Conservation (phyloP, 2,329 filamentous ascomycete genomes). For the Aureobasidium sp. region DNA sequence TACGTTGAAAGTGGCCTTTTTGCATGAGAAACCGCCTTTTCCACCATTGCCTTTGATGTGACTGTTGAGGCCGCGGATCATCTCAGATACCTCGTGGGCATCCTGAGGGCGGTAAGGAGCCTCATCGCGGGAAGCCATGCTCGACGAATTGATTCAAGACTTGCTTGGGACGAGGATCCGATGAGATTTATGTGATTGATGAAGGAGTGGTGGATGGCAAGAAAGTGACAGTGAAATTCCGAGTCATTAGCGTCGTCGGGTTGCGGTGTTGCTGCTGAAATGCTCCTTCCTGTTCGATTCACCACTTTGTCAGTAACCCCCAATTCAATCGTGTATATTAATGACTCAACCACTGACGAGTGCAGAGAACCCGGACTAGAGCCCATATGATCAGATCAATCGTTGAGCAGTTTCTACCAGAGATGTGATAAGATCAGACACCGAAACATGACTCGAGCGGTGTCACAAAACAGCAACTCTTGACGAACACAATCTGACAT, state of each 20-base stretch:
- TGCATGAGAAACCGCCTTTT: slow-evolving; percentile 62
- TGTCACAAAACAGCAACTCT: slow-evolving; percentile 1
- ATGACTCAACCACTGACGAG: no score
- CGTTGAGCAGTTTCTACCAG: not conserved
- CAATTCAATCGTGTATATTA: no score
- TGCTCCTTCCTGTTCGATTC: not conserved
- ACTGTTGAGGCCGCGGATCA: slow-evolving; percentile 59
- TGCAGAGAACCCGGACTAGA: no score
- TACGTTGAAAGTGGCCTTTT: slow-evolving; percentile 71
- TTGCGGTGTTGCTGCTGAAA: not conserved
- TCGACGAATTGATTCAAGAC: slow-evolving; percentile 3
- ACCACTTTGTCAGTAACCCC: not conserved
- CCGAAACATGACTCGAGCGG: slow-evolving; percentile 10
- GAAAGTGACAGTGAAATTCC: slow-evolving; percentile 2
- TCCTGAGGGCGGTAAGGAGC: slow-evolving; percentile 65
- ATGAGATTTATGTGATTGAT: not conserved
- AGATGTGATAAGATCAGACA: not conserved
- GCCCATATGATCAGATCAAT: no score
- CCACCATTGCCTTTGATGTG: slow-evolving; percentile 46
- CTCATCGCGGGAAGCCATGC: slow-evolving; percentile 47
- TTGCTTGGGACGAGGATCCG: not conserved
- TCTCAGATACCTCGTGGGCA: slow-evolving; percentile 55
- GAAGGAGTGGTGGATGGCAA: slow-evolving; percentile 1
- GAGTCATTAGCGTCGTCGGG: slow-evolving; percentile 7
- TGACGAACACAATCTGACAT: slow-evolving; percentile 3